Base-by-base conservation (phyloP, 495 filamentous ascomycete genomes). In the Penicillium cosmopolitanum region DNA sequence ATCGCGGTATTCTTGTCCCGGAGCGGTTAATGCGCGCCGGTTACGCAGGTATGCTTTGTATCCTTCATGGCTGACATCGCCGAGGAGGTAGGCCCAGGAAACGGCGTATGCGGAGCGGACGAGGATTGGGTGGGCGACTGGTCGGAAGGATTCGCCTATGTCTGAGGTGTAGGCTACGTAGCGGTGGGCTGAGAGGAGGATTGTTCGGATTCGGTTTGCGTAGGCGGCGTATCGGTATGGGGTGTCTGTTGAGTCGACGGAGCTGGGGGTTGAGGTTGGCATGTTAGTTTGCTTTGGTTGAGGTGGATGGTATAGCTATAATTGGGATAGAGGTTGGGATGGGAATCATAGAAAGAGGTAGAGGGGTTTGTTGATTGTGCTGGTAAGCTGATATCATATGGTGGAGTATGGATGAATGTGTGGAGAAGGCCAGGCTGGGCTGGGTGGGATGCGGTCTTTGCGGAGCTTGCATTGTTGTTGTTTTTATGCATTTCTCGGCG, bases 101-200 rank as follows among this genome's bases (percentile, higher is more conserved):
- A 98, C 79, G 55, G 84, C 94, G 73, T 98, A 98, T 8, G 95
- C 95, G 53, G 85, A 77, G 43, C 86, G 82, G 4, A 98, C 89
- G 5, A 94, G 77, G 64, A 76, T 86, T 0, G 91, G 93, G 71
- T 97, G 92, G 5, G 93, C 93, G 55, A 98, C 83, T 4, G 95
- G 95, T 6, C 95, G 88, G 76, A 98, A 98, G 9, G 91, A 96
- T 73, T 98, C 95, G 70, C 95, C 95, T 44, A 98, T 92, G 72
- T 98, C 95, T 34, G 90, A 94, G 13, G 95, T 98, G 77, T 98
- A 98, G 62, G 95, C 95, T 58, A 98, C 91, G 73, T 98, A 98
- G 68, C 95, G 89, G 69, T 98, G 95, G 28, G 93, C 92, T 43
- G 89, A 88, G 67, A 92, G 82, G 63, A 98, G 86, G 68, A 97